A percentile compares a stretch with the other conserved stretches of the same genome.
phyloP scores from a whole-genome alignment of 306 rosid genomes.

The Argentina anserina region DNA sequence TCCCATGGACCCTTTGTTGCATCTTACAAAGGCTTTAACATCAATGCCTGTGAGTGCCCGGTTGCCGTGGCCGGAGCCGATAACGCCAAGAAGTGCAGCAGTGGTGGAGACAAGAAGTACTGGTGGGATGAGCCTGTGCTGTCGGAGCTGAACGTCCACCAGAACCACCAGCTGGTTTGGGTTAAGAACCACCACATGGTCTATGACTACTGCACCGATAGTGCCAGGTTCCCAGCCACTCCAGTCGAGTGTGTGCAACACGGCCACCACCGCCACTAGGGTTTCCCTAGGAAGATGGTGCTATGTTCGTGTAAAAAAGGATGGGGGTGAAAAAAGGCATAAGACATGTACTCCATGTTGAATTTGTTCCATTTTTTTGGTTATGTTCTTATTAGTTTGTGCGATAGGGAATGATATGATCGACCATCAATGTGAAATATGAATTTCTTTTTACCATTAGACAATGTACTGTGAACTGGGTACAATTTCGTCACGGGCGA shows the following conservation, averaged over 20 bases:
- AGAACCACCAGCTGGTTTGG: conserved; percentile 90
- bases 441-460: background rate
- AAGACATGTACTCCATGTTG: conserved; percentile 34
- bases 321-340: background rate
- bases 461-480: background rate
- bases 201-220: conserved; percentile 80
- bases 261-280: conserved; percentile 62
- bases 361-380: background rate
- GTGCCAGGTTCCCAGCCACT: conserved; percentile 54
- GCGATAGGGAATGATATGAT: conserved; percentile 1
- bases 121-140: conserved; percentile 89
- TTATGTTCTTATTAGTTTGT: background rate
- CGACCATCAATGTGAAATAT: conserved; percentile 4
- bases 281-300: background rate
- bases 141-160: conserved; percentile 65
- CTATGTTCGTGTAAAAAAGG: conserved; percentile 7
- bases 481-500: conserved; percentile 3
- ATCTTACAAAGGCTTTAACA: conserved; percentile 60
- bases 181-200: conserved; percentile 85
- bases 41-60: conserved; percentile 60
- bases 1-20: conserved; percentile 80
- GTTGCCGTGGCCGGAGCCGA: conserved; percentile 30
- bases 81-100: conserved; percentile 46
- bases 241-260: conserved; percentile 84
- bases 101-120: conserved; percentile 52